Conservation (phyloP, 306 rosid genomes). For the Vigna mungo region DNA sequence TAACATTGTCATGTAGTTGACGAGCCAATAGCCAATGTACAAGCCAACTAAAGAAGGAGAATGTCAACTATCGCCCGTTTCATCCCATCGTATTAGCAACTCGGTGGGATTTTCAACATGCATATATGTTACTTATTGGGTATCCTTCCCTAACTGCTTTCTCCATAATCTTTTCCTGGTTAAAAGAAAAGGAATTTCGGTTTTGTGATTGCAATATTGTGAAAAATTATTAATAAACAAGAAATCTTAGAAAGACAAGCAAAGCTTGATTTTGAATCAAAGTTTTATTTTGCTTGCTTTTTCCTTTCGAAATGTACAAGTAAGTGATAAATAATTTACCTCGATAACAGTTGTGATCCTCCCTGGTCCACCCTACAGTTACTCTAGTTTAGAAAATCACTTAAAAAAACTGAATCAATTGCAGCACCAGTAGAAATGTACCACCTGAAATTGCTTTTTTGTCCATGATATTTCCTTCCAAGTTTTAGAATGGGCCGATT, state of each 20-base stretch:
- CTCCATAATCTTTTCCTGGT: slow-evolving; percentile 75
- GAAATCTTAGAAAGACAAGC: neutral
- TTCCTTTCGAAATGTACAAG: neutral
- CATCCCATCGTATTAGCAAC: neutral
- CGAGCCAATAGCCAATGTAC: neutral
- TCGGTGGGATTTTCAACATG: slow-evolving; percentile 43
- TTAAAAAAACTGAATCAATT: slow-evolving; percentile 12
- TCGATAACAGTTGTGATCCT: slow-evolving; percentile 69
- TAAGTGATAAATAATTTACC: slow-evolving; percentile 53
- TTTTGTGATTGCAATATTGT: slow-evolving; percentile 8
- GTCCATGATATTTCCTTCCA: slow-evolving; percentile 78
- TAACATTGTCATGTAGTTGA: slow-evolving; percentile 14
- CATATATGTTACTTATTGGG: slow-evolving; percentile 45
- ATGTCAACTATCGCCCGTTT: neutral
- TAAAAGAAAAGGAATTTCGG: slow-evolving; percentile 30
- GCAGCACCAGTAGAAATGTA: slow-evolving; percentile 29
- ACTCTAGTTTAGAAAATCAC: slow-evolving; percentile 35
- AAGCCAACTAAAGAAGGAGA: neutral
- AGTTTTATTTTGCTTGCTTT: neutral
- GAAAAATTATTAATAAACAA: slow-evolving; percentile 25
- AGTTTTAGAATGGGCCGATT: slow-evolving; percentile 61
- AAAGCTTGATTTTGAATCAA: slow-evolving; percentile 16
- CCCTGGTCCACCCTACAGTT: slow-evolving; percentile 76
- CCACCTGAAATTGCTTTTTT: slow-evolving; percentile 72
- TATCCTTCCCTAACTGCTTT: slow-evolving; percentile 68